Evolutionary conservation across 192 early-diverging fungal genomes (phyloP).

Genomic region (Linnemannia zychae): DNA sequence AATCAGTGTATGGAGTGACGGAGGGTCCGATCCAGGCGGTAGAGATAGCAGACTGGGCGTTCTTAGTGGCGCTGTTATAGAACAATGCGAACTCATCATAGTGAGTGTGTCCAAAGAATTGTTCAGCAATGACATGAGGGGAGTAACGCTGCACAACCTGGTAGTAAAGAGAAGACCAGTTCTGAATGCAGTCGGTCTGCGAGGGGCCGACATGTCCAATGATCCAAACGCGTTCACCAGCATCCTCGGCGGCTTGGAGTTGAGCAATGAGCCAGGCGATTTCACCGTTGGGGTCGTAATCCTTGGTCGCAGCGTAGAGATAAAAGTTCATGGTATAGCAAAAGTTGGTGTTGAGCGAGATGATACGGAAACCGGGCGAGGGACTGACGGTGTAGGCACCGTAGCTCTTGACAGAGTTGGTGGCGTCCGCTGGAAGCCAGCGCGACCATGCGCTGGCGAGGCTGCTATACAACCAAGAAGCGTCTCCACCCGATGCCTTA

Average conservation of each 20-base stretch:
- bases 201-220: constrained; percentile 66
- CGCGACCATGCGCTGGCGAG: constrained; percentile 56
- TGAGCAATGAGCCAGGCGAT: constrained; percentile 62
- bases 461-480: constrained; percentile 61
- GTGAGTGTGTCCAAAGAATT: constrained; percentile 71
- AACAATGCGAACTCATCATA: constrained; percentile 63
- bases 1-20: constrained; percentile 58
- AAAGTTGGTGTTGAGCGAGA: constrained; percentile 71
- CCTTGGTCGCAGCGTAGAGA: constrained; percentile 53
- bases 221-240: constrained; percentile 64
- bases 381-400: constrained; percentile 62
- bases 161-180: constrained; percentile 61
- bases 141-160: constrained; percentile 65
- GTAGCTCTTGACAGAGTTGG: constrained; percentile 37
- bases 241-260: constrained; percentile 63
- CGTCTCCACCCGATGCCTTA: constrained; percentile 20
- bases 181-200: constrained; percentile 59
- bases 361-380: constrained; percentile 55
- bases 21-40: constrained; percentile 63
- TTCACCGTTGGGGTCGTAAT: constrained; percentile 60
- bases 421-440: constrained; percentile 55
- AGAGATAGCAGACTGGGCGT: constrained; percentile 48
- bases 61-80: constrained; percentile 36
- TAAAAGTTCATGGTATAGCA: constrained; percentile 69
- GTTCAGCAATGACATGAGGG: constrained; percentile 63